These are phyloP conservation scores for Wickerhamomyces bisporus DNA, from an alignment of 805 yeast genomes.

Conservation along the genomic window DNA sequence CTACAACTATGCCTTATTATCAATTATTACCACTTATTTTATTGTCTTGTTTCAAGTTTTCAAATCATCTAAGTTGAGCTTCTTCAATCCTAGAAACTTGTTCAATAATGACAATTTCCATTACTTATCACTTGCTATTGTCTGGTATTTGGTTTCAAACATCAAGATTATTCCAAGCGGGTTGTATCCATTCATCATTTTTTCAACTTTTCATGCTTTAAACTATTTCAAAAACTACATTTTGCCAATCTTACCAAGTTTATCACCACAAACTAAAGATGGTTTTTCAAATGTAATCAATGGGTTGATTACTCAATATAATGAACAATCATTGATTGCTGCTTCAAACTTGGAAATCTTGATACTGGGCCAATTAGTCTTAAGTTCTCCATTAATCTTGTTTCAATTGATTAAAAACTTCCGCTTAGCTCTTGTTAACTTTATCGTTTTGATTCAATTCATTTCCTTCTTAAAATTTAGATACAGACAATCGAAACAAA, in stretches of 20 bases:
- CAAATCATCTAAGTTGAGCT: conserved; percentile 32
- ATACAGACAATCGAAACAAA: conserved; percentile 50
- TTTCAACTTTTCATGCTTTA: conserved; percentile 60
- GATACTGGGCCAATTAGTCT: conserved; percentile 33
- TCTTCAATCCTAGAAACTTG: conserved; percentile 29
- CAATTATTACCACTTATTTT: conserved; percentile 53
- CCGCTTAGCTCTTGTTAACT: conserved; percentile 25
- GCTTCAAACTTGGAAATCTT: conserved; percentile 46
- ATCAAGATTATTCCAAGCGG: conserved; percentile 39
- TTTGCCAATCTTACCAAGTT: conserved; percentile 43
- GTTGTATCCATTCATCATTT: conserved; percentile 56
- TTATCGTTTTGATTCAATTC: conserved; percentile 40
- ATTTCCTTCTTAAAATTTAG: conserved; percentile 55
- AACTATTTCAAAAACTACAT: conserved; percentile 51
- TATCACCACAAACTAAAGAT: conserved; percentile 20
- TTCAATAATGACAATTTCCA: conserved; percentile 54
- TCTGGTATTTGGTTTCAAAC: conserved; percentile 39
- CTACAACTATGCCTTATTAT: conserved; percentile 40
- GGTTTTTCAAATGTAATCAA: conserved; percentile 26
- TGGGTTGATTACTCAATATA: conserved; percentile 32
- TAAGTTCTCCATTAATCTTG: conserved; percentile 38
- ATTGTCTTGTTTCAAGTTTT: conserved; percentile 60
- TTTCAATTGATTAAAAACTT: conserved; percentile 27
- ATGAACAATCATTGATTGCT: conserved; percentile 36
- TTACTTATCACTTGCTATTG: conserved; percentile 43